Percentiles rank a stretch among this genome's conserved stretches.
phyloP scores from a whole-genome alignment of 768 basidiomycete genomes.

The Mycena metata region DNA sequence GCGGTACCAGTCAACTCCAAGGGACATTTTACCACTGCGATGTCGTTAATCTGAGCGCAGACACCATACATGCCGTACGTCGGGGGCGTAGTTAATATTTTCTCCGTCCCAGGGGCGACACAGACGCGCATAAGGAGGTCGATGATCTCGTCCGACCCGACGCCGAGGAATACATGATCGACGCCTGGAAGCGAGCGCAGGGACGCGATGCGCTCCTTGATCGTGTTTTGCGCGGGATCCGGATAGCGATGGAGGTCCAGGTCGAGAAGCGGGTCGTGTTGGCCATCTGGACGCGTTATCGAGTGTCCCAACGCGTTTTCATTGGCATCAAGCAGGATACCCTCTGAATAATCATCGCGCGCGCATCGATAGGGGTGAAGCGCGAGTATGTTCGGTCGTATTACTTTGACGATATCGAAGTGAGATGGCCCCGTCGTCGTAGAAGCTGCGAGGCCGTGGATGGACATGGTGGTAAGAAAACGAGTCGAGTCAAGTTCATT shows the following conservation, averaged over 20 bases:
- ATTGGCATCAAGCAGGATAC: constrained; percentile 96
- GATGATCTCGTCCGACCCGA: constrained; percentile 97
- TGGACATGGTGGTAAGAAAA: constrained; percentile 60
- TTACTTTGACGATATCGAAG: constrained; percentile 86
- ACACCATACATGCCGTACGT: constrained; percentile 99
- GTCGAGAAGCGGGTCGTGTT: constrained; percentile 50
- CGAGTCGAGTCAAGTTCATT: constrained; percentile 19
- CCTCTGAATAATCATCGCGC: constrained; percentile 92
- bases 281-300: constrained; percentile 59
- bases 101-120: constrained; percentile 83
- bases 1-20: constrained; percentile 68
- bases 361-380: constrained; percentile 96
- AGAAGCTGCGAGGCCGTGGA: constrained; percentile 70
- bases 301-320: constrained; percentile 96
- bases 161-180: constrained; percentile 91
- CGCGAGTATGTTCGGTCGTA: constrained; percentile 94
- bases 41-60: constrained; percentile 95
- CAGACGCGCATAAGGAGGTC: constrained; percentile 94
- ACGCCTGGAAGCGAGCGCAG: constrained; percentile 75
- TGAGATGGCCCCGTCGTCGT: constrained; percentile 73
- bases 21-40: constrained; percentile 83
- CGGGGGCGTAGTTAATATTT: constrained; percentile 90
- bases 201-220: constrained; percentile 82
- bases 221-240: constrained; percentile 85
- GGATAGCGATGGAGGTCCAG: constrained; percentile 92